Conservation (phyloP, 805 yeast species). For the Yamadazyma akitaensis region DNA sequence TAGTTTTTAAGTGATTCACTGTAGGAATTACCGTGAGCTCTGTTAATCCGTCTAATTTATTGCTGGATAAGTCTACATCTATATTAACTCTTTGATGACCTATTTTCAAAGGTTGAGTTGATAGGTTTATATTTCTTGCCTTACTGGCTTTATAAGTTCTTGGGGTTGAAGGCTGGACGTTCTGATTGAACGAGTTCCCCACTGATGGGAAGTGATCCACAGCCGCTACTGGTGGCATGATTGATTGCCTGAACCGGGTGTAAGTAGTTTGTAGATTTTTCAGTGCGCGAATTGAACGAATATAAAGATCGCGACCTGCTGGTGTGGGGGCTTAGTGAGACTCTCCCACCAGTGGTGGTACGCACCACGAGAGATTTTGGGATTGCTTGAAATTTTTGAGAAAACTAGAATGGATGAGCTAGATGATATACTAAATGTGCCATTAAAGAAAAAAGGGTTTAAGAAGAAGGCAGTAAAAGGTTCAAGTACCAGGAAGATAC, state of each 20-base stretch:
- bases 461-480: conserved; percentile 1
- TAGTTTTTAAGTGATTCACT: conserved; percentile 50
- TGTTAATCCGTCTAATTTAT: conserved; percentile 64
- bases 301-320: too few relatives aligned
- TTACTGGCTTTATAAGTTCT: conserved; percentile 19
- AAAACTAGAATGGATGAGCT: not conserved
- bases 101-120: conserved; percentile 55
- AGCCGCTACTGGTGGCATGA: conserved; percentile 13
- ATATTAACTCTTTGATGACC: conserved; percentile 82
- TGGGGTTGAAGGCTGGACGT: conserved; percentile 14
- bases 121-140: conserved; percentile 21
- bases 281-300: not conserved
- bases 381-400: not conserved
- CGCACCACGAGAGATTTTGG: not conserved
- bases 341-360: not conserved
- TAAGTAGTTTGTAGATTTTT: not conserved
- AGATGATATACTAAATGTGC: conserved; percentile 5
- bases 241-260: not conserved
- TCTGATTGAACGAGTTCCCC: conserved; percentile 9
- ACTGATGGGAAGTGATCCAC: conserved; percentile 7
- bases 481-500: not conserved
- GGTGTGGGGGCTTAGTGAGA: not conserved
- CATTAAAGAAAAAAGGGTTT: conserved; percentile 5
- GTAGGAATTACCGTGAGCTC: conserved; percentile 80
- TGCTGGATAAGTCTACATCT: conserved; percentile 72